These are phyloP conservation scores for Scutellaria baicalensis DNA, from an alignment of 257 asterid genomes.

Conservation along the genomic window DNA sequence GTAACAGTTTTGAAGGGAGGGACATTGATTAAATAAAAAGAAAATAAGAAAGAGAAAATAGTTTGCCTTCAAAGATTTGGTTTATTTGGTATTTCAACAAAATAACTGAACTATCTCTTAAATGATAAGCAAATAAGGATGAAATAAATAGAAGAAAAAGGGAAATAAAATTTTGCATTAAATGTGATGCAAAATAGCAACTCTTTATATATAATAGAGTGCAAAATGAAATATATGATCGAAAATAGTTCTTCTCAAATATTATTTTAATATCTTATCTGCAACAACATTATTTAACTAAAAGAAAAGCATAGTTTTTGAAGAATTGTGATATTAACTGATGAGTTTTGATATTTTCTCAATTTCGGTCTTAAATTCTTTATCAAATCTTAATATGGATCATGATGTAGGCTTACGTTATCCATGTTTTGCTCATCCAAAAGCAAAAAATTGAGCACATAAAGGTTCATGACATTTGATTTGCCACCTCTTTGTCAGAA, in stretches of 20 bases:
- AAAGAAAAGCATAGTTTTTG: background rate
- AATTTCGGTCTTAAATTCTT: background rate
- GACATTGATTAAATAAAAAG: background rate
- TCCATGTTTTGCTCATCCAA: background rate
- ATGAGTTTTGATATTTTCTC: background rate
- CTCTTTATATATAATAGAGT: background rate
- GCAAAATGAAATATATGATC: background rate
- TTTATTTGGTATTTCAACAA: no score
- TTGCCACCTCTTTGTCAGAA: background rate
- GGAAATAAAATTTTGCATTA: no score
- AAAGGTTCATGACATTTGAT: background rate
- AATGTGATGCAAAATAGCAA: background rate
- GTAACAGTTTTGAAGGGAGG: background rate
- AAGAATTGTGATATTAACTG: background rate
- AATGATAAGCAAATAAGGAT: no score
- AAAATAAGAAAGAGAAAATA: no score
- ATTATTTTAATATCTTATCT: background rate
- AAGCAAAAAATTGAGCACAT: background rate
- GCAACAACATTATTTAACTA: background rate
- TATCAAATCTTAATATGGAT: background rate
- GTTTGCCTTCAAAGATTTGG: no score
- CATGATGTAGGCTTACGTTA: background rate
- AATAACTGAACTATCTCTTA: no score
- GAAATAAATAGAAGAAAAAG: no score
- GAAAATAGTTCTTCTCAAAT: background rate